Evolutionary conservation across 257 asterid species (phyloP).

Genomic region (Fraxinus americana): DNA sequence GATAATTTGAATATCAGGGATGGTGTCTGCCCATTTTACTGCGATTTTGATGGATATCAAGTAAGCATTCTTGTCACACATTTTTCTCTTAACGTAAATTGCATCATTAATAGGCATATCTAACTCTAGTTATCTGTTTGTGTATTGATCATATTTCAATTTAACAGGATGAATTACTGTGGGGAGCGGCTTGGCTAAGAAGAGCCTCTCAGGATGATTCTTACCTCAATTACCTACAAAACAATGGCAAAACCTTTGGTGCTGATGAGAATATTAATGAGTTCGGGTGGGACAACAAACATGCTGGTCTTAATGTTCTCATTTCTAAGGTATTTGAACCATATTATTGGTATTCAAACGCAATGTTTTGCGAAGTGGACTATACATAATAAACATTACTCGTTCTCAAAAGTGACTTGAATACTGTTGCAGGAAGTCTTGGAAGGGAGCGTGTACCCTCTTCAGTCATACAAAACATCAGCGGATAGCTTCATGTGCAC

Average conservation of each 20-base stretch:
- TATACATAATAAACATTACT: too few species aligned
- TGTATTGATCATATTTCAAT: background rate
- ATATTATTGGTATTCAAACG: too few species aligned
- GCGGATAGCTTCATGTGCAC: conserved; percentile 96
- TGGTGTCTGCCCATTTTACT: conserved; percentile 85
- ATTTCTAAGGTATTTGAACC: conserved; percentile 64
- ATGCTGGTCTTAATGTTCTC: conserved; percentile 88
- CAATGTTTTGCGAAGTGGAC: too few species aligned
- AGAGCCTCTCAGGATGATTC: conserved; percentile 70
- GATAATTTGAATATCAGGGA: conserved; percentile 40
- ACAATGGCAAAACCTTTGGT: conserved; percentile 81
- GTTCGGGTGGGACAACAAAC: conserved; percentile 37
- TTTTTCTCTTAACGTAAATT: too few species aligned
- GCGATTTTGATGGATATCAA: conserved; percentile 96
- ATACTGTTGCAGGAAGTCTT: conserved; percentile 64
- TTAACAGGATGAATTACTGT: conserved; percentile 85
- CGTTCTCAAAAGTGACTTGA: background rate
- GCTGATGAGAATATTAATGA: conserved; percentile 80
- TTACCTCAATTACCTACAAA: conserved; percentile 73
- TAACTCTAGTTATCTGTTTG: background rate
- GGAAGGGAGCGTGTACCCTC: conserved; percentile 54
- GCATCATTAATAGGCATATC: too few species aligned
- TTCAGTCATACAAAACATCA: conserved; percentile 77
- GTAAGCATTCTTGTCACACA: conserved; percentile 30
- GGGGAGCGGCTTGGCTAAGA: conserved; percentile 98